Base-by-base conservation (phyloP, 2,329 filamentous ascomycete genomes). In the Pyrenophora teres region DNA sequence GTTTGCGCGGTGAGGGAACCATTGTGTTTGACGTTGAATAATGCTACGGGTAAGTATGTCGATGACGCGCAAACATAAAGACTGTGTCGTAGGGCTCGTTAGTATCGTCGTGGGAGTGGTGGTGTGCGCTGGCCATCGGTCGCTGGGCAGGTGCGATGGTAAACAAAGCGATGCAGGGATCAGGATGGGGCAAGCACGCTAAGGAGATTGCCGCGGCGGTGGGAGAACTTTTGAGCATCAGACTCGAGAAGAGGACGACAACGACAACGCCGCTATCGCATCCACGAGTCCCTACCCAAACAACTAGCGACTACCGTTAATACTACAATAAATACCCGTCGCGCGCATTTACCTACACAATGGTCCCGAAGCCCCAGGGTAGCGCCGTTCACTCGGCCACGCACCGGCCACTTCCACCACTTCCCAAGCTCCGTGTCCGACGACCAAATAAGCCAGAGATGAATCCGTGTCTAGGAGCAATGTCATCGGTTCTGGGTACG, bases 401-500 rank as follows among this genome's bases (percentile, higher is more conserved):
- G 19, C 70, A 75, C 52, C 78, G 80, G 33, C 79, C 80, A 57
- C 77, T 86, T 12, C 83, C 83, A 32, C 83, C 83, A 16, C 77
- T 86, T 3, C 81, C 78, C 4, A 84, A 86, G 67, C 80, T 90
- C 51, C 83, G 84, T 64, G 81, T 90, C 42, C 81, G 83, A 60
- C 79, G 82, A 61, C 86, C 87, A 42, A 85, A 88, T 64, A 78
- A 82, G 62, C 76, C 82, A 58, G 80, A 85, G 64, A 74, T 76
- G 56, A 88, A 87, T 69, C 83, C 86, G 46, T 90, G 87, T 67
- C 70, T 87, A 42, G 80, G 81, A 13, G 77, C 86, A 38, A 89
- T 90, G 87, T 81, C 80, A 43, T 82, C 83, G 45, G 83, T 88
- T 64, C 73, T 88, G 65, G 85, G 86, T 88, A 81, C 44, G 60